phyloP scores from a whole-genome alignment of 352 stramenopile species.

The Aphanomyces astaci region DNA sequence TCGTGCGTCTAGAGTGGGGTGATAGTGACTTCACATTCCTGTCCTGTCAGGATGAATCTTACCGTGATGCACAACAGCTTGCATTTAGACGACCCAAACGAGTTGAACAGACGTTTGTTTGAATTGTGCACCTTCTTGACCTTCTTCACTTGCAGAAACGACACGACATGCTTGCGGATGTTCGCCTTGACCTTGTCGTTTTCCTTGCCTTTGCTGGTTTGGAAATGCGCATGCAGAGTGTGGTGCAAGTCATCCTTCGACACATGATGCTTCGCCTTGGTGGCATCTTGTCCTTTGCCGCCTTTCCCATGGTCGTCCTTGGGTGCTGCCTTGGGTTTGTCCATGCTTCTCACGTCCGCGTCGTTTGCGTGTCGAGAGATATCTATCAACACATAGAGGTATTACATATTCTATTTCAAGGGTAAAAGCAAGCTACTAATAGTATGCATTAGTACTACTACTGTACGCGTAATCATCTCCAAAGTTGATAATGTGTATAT shows the following conservation, averaged over 20 bases:
- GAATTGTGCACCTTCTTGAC: neutral
- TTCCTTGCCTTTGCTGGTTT: neutral
- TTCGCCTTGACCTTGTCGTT: neutral
- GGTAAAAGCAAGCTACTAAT: neutral
- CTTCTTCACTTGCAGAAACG: constrained; percentile 14
- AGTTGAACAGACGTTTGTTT: constrained; percentile 1
- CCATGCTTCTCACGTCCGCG: neutral
- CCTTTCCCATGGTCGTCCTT: neutral
- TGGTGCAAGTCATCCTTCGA: neutral
- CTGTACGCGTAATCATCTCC: neutral
- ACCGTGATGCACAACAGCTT: constrained; percentile 10
- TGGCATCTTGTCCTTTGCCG: neutral
- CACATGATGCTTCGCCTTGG: constrained; percentile 2
- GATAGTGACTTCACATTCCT: no score
- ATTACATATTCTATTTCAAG: constrained; percentile 4
- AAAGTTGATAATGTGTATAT: no score
- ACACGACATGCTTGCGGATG: constrained; percentile 6
- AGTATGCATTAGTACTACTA: neutral
- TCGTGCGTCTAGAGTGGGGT: neutral
- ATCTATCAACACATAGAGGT: neutral
- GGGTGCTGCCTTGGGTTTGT: neutral
- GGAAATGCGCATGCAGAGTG: constrained; percentile 12
- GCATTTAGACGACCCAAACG: constrained; percentile 5
- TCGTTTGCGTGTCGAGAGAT: neutral
- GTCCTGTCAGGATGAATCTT: neutral